Percentiles rank a stretch among this genome's conserved stretches.
Conservation (phyloP, 306 rosid species). For the Aeschynomene evenia region DNA sequence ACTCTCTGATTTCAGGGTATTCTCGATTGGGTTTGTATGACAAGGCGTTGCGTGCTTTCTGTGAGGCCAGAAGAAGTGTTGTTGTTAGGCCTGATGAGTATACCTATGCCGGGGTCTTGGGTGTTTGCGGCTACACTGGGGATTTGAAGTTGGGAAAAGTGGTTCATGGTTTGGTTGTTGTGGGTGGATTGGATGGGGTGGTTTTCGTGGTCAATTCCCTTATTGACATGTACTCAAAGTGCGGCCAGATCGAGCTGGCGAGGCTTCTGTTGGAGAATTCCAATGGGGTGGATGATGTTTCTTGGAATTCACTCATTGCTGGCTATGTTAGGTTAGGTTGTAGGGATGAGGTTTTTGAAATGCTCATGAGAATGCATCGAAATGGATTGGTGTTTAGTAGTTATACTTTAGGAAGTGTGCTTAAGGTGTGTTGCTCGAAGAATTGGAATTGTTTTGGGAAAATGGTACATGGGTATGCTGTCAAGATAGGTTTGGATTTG, state of each 20-base stretch:
- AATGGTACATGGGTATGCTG: conserved; percentile 41
- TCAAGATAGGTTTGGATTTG: conserved; percentile 47
- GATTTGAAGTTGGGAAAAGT: conserved; percentile 38
- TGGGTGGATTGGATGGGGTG: conserved; percentile 33
- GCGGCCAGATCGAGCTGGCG: conserved; percentile 36
- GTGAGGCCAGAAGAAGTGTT: conserved; percentile 36
- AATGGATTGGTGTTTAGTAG: conserved; percentile 41
- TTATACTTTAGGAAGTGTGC: conserved; percentile 55
- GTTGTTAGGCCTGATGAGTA: conserved; percentile 38
- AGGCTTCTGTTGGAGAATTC: conserved; percentile 49
- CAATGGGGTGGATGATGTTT: conserved; percentile 42
- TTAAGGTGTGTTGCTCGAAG: conserved; percentile 45
- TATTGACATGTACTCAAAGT: conserved; percentile 60
- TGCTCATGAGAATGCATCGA: conserved; percentile 48
- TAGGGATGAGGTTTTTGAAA: conserved; percentile 29
- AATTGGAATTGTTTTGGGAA: conserved; percentile 35
- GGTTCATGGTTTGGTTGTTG: conserved; percentile 45
- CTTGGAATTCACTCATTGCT: conserved; percentile 59
- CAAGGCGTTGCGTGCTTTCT: conserved; percentile 32
- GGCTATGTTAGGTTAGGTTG: conserved; percentile 47
- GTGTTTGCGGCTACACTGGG: conserved; percentile 33
- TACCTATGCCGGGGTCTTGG: conserved; percentile 45
- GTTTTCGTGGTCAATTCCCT: conserved; percentile 44
- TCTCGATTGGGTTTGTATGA: conserved; percentile 18
- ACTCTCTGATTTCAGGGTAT: conserved; percentile 45